Evolutionary conservation across 805 yeast genomes (phyloP).

Genomic region (Saccharomyces mikatae): DNA sequence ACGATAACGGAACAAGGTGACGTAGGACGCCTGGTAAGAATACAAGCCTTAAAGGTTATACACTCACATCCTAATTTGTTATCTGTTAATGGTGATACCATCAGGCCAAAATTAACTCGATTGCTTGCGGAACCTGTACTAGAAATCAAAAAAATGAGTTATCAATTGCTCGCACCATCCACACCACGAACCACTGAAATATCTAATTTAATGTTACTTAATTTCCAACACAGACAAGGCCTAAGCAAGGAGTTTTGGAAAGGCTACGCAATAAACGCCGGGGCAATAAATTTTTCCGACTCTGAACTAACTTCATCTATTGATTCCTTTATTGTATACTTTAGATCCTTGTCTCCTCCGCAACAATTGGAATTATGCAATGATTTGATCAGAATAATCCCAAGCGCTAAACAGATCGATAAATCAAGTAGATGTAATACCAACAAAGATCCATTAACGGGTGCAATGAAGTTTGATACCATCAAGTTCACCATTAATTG

Average conservation of each 20-base stretch:
- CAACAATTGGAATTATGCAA: conserved; percentile 11
- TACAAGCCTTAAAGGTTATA: conserved; percentile 40
- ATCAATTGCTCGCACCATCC: conserved; percentile 1
- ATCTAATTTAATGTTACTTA: conserved; percentile 1
- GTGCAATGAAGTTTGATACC: conserved; percentile 9
- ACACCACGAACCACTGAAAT: background rate
- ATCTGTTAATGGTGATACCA: background rate
- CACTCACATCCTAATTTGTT: conserved; percentile 17
- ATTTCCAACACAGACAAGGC: conserved; percentile 7
- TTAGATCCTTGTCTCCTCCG: conserved; percentile 12
- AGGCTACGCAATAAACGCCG: conserved; percentile 48
- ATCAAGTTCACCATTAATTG: conserved; percentile 11
- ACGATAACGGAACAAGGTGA: conserved; percentile 79
- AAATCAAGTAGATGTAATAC: conserved; percentile 2
- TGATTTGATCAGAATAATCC: conserved; percentile 16
- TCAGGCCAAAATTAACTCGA: conserved; percentile 39
- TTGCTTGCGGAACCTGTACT: conserved; percentile 59
- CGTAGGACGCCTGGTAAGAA: conserved; percentile 73
- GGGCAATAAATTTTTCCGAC: conserved; percentile 47
- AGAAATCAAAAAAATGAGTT: conserved; percentile 27
- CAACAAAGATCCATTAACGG: conserved; percentile 2
- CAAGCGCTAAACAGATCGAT: conserved; percentile 10
- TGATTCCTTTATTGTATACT: conserved; percentile 30
- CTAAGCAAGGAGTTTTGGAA: conserved; percentile 40
- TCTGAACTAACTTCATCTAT: conserved; percentile 38